phyloP scores from a whole-genome alignment of 1,139 yeast species.

The Yarrowia galli region DNA sequence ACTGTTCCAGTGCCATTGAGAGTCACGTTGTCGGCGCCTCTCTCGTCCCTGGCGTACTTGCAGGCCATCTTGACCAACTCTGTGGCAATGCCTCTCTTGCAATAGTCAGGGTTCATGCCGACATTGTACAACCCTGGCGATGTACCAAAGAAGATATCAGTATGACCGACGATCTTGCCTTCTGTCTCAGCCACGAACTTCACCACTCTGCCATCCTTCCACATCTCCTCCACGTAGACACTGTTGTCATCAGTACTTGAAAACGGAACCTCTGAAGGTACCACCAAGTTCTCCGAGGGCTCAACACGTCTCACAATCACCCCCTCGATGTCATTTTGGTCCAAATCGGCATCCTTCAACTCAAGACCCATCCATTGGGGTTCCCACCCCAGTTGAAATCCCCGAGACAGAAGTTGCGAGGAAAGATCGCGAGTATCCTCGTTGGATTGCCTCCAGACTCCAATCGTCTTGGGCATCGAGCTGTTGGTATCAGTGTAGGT shows the following conservation, averaged over 20 bases:
- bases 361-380: conserved; percentile 34
- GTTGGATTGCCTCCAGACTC: conserved; percentile 15
- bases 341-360: neutral
- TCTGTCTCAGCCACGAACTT: conserved; percentile 9
- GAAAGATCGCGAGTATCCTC: neutral
- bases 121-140: conserved; percentile 13
- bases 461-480: conserved; percentile 14
- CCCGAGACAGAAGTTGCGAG: conserved; percentile 3
- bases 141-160: conserved; percentile 12
- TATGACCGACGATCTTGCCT: conserved; percentile 2
- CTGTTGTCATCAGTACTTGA: neutral
- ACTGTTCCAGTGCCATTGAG: conserved; percentile 23
- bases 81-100: conserved; percentile 3
- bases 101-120: conserved; percentile 2
- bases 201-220: conserved; percentile 1
- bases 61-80: conserved; percentile 25
- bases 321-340: neutral
- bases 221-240: neutral
- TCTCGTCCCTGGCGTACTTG: conserved; percentile 3
- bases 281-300: neutral
- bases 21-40: neutral
- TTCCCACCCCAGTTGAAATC: conserved; percentile 27
- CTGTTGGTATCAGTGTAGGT: neutral
- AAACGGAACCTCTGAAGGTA: conserved; percentile 11
- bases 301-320: neutral